phyloP scores from a whole-genome alignment of 768 basidiomycete species.

The Hygrocybe punicea region DNA sequence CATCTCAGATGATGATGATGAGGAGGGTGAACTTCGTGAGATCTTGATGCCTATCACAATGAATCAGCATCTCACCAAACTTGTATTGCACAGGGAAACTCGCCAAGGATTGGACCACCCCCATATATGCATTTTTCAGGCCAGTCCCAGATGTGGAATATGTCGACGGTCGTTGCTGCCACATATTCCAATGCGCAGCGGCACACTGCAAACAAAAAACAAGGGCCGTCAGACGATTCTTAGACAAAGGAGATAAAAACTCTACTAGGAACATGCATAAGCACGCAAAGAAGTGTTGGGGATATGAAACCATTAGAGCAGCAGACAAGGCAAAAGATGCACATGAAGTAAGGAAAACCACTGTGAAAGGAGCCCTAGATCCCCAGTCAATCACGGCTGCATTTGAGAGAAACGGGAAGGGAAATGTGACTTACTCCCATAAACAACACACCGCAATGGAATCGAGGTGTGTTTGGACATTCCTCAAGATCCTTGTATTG shows the following conservation, averaged over 20 bases:
- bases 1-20: background rate
- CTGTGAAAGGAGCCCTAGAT: constrained; percentile 7
- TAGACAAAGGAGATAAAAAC: too few relatives aligned
- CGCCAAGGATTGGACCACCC: constrained; percentile 29
- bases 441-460: constrained; percentile 24
- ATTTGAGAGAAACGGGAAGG: constrained; percentile 32
- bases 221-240: constrained; percentile 14
- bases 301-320: constrained; percentile 18
- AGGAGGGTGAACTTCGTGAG: constrained; percentile 2
- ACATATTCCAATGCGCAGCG: constrained; percentile 28
- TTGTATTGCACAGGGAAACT: constrained; percentile 11
- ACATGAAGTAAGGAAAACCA: constrained; percentile 5
- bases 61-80: background rate
- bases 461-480: constrained; percentile 15
- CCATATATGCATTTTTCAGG: constrained; percentile 36
- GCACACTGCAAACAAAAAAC: constrained; percentile 15
- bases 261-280: constrained; percentile 30
- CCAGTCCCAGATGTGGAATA: constrained; percentile 18
- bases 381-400: too few relatives aligned
- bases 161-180: constrained; percentile 18
- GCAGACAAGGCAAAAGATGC: constrained; percentile 7
- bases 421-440: constrained; percentile 30
- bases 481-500: background rate
- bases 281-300: constrained; percentile 37
- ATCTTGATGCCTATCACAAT: background rate